Percentiles rank a stretch among this genome's conserved stretches.
Conservation (phyloP, 2,329 filamentous ascomycete genomes). For the Fusarium heterosporum region DNA sequence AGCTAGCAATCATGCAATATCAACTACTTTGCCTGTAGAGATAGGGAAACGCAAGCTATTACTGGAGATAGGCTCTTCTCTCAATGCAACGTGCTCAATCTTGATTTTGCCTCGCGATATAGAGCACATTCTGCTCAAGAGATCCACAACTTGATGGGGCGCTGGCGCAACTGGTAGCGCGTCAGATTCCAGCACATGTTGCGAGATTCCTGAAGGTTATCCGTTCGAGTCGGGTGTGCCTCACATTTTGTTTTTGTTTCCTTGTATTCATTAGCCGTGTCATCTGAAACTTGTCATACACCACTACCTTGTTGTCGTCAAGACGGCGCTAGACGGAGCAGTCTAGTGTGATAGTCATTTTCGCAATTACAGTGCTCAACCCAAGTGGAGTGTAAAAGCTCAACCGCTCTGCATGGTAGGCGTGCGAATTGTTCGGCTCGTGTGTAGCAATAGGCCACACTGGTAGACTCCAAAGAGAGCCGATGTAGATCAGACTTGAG, state of each 20-base stretch:
- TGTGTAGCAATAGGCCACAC: not conserved
- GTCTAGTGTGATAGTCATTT: too few species aligned
- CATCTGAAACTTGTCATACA: not conserved
- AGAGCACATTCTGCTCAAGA: not conserved
- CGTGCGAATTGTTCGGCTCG: not conserved
- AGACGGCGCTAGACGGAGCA: too few species aligned
- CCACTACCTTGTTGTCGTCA: too few species aligned
- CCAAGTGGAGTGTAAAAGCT: too few species aligned
- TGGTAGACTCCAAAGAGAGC: not conserved
- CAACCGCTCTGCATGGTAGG: not conserved
- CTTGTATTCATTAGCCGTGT: not conserved
- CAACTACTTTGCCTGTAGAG: too few species aligned
- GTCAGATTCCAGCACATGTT: constrained; percentile 2
- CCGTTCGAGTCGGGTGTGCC: constrained; percentile 6
- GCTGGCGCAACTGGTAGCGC: constrained; percentile 4
- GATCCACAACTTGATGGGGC: not conserved
- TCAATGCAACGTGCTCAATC: not conserved
- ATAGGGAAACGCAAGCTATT: not conserved
- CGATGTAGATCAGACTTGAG: too few species aligned
- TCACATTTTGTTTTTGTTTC: not conserved
- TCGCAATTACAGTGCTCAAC: too few species aligned
- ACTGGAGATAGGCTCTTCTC: not conserved
- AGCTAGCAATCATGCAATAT: too few species aligned
- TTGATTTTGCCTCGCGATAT: not conserved
- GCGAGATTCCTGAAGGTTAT: constrained; percentile 5